Evolutionary conservation across 2,329 filamentous ascomycete species (phyloP), one percentile per base, ranked within the genome.

Genomic region (Dothistroma septosporum): DNA sequence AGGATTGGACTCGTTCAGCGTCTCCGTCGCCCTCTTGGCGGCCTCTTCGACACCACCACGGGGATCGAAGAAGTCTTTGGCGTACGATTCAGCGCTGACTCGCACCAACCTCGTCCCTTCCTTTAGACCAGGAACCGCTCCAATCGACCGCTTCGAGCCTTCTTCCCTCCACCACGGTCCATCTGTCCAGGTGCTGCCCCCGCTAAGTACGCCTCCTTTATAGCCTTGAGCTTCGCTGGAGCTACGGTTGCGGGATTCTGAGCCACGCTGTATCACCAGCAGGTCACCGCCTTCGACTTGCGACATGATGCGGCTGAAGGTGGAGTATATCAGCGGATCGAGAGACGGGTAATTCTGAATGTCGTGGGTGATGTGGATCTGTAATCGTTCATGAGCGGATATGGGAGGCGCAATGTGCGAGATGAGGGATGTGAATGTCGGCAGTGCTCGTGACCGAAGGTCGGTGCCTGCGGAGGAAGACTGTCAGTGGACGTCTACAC

Each of bases 361-460:
- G 75, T 97, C 94, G 79, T 99, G 94, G 9, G 93, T 96, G 65
- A 94, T 95, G 79, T 99, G 94, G 70, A 99, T 97, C 70, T 95
- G 89, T 8, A 99, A 88, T 54, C 93, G 90, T 78, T 99, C 94
- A 77, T 99, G 94, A 9, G 93, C 94, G 58, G 92, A 92, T 72
- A 99, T 99, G 11, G 94, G 94, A 50, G 94, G 94, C 0, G 94
- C 94, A 66, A 99, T 87, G 28, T 92, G 97, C 76, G 97, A 91
- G 64, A 99, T 85, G 70, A 99, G 89, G 72, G 92, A 91, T 73
- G 92, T 93, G 74, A 99, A 96, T 50, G 94, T 97, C 32, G 94
- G 94, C 33, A 99, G 82, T 60, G 94, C 94, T 69, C 91, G 89
- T 69, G 88, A 88, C 69, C 88, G 87, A 64, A 96, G 82, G 73